phyloP scores from a whole-genome alignment of 2,329 filamentous ascomycete genomes.

The Xylariales sp. region DNA sequence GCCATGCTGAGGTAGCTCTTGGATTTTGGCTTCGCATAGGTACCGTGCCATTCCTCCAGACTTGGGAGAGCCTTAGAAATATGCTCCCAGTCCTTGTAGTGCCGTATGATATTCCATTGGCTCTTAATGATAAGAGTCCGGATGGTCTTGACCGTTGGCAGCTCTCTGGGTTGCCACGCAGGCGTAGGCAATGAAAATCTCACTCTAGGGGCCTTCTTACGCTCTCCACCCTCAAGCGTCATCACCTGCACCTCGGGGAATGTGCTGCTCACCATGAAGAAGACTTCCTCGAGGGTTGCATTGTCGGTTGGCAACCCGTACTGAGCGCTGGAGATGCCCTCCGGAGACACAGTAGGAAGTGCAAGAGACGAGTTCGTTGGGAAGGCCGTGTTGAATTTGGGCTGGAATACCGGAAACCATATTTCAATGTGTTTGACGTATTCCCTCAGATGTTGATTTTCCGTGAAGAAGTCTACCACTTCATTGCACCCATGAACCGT shows the following conservation, averaged over 20 bases:
- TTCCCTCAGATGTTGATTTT: constrained; percentile 52
- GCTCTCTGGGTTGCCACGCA: constrained; percentile 21
- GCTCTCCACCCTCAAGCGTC: constrained; percentile 72
- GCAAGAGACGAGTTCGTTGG: constrained; percentile 37
- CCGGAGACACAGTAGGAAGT: constrained; percentile 48
- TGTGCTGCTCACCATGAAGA: constrained; percentile 54
- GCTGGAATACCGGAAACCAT: constrained; percentile 72
- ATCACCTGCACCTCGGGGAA: constrained; percentile 61
- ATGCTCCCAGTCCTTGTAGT: constrained; percentile 56
- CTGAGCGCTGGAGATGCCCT: constrained; percentile 51
- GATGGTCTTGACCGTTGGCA: constrained; percentile 50
- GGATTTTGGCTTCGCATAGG: constrained; percentile 66
- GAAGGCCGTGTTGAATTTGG: constrained; percentile 41
- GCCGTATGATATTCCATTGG: constrained; percentile 71
- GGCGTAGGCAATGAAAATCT: constrained; percentile 39
- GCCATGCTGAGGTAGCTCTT: constrained; percentile 70
- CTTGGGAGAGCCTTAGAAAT: constrained; percentile 61
- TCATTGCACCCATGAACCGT: constrained; percentile 58
- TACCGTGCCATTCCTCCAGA: constrained; percentile 58
- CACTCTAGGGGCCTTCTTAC: constrained; percentile 69
- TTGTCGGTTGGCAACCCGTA: constrained; percentile 61
- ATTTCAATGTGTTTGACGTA: constrained; percentile 71
- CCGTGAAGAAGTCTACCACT: constrained; percentile 55
- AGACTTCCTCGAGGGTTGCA: constrained; percentile 65
- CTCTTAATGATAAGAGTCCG: constrained; percentile 67